Conservation (phyloP, 345 rosid species). For the Gossypium bickii region DNA sequence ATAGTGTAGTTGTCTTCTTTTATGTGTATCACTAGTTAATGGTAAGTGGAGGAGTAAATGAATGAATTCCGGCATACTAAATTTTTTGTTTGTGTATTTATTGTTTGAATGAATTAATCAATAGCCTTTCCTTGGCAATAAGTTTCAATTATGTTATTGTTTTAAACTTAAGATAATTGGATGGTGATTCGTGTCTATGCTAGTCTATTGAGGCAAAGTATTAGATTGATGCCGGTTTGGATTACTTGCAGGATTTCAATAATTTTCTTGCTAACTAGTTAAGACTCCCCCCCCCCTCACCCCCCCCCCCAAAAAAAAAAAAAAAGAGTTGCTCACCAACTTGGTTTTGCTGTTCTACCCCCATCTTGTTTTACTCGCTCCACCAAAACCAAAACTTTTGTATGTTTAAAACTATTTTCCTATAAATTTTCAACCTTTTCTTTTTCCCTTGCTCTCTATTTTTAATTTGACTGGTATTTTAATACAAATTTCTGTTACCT, state of each 20-base stretch:
- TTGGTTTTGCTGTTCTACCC: neutral
- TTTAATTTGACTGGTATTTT: neutral
- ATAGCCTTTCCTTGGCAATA: neutral
- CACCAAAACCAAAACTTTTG: neutral
- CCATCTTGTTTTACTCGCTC: neutral
- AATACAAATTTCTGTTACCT: neutral
- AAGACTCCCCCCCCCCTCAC: rapidly evolving
- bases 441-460: neutral
- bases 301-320: neutral
- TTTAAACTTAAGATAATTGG: neutral
- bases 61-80: too few relatives aligned
- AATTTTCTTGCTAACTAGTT: neutral
- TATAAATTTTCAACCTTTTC: neutral
- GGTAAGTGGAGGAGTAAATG: too few relatives aligned
- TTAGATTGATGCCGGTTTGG: neutral
- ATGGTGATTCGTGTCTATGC: neutral
- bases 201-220: neutral
- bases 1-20: neutral
- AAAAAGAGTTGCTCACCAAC: neutral
- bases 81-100: neutral
- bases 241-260: neutral
- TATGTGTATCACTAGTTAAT: too few relatives aligned
- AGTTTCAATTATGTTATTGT: neutral
- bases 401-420: neutral
- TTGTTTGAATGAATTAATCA: neutral